Base-by-base conservation (phyloP, 2,329 filamentous ascomycete species). In the Aureobasidium sp. region DNA sequence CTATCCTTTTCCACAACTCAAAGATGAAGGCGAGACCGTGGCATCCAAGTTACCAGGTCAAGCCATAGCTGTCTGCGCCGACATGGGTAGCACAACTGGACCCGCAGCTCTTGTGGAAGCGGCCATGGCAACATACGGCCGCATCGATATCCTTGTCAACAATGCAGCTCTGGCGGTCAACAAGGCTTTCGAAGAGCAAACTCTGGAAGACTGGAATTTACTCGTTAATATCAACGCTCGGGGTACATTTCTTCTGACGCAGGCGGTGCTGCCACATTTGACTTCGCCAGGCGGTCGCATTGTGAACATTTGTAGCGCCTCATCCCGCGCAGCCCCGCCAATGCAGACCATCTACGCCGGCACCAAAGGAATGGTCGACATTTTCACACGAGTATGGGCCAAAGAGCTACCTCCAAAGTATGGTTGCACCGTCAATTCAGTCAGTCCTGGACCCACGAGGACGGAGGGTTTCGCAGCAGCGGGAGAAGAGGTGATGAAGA, bases 301-400 rank as follows among this genome's bases (percentile, higher is more conserved):
- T 58, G 68, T 80, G 65, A 79, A 79, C 63, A 77, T 80, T 52
- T 71, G 68, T 32, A 75, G 71, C 61, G 71, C 75, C 37, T 73
- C 72, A 15, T 68, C 74, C 34, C 68, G 72, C 6, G 73, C 64
- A 16, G 71, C 70, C 3, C 73, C 74, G 7, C 60, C 73, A 10
- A 66, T 70, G 62, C 75, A 77, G 65, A 79, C 76, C n/a, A 77
- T 81, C 62, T 81, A 81, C 65, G 76, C 77, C 3, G 78, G 77
- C 0, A 79, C 76, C 9, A 81, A 81, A 66, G 77, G 76, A n/a
- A 79, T 79, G 76, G 71, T 79, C 1, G 78, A 80, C 64, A 73
- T 72, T 3, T 78, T 80, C 60, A 81, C 78, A 1, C 69, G 72
- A 29, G 72, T 72, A 44, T 79, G 78, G 75, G 73, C 73, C 9